phyloP scores from a whole-genome alignment of 495 filamentous ascomycete genomes.

The Lasiosphaeria hispida region DNA sequence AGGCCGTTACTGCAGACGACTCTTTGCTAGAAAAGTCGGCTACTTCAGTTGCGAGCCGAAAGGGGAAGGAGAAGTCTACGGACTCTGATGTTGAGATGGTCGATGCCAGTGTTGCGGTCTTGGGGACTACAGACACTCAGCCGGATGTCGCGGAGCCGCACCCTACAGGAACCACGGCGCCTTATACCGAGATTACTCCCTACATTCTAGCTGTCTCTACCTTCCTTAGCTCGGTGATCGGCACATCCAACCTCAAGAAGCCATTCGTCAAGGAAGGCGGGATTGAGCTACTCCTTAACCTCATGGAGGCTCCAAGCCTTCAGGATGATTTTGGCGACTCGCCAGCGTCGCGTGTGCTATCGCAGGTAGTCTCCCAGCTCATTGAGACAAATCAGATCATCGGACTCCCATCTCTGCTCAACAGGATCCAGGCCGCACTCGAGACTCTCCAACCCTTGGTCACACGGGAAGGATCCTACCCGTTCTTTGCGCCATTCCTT shows the following conservation, averaged over 20 bases:
- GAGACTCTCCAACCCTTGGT: constrained; percentile 66
- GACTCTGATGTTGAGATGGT: constrained; percentile 58
- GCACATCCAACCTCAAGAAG: constrained; percentile 70
- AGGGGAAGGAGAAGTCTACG: constrained; percentile 43
- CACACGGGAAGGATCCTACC: constrained; percentile 28
- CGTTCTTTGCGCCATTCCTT: constrained; percentile 63
- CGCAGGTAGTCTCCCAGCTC: constrained; percentile 71
- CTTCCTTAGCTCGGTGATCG: constrained; percentile 76
- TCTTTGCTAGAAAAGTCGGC: constrained; percentile 23
- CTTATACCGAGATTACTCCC: constrained; percentile 44
- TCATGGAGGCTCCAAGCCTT: constrained; percentile 75
- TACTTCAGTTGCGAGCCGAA: constrained; percentile 12
- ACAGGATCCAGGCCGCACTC: constrained; percentile 65
- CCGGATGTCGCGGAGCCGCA: neutral
- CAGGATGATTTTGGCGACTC: constrained; percentile 70
- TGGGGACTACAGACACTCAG: constrained; percentile 5
- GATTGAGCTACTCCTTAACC: constrained; percentile 79
- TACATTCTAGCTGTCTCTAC: constrained; percentile 72
- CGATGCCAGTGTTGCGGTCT: constrained; percentile 36
- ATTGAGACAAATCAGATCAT: constrained; percentile 81
- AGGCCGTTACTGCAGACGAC: constrained; percentile 50
- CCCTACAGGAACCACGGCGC: neutral
- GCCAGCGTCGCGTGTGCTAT: constrained; percentile 61
- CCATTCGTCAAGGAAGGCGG: constrained; percentile 76
- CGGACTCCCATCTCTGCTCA: constrained; percentile 74